Base-by-base conservation (phyloP, 73 alveolate species). In the Breviolum minutum region DNA sequence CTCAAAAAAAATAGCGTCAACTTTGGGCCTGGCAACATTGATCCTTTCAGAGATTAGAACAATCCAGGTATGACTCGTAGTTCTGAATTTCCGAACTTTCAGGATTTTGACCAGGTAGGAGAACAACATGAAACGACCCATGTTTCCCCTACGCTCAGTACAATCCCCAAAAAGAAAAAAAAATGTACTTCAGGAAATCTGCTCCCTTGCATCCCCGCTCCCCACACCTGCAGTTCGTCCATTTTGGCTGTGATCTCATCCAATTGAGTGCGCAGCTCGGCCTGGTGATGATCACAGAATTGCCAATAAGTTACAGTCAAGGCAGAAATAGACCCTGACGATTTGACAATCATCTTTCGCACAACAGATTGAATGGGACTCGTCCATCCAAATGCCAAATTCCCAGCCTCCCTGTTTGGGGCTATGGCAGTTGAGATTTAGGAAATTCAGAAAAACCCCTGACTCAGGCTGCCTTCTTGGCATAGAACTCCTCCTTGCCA, bases 401-500 rank as follows among this genome's bases (percentile, higher is more conserved):
- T 24, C 80, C 5, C 80, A 69, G 26, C 26, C 26, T 69, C 80
- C 80, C 80, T 69, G 0, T 69, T 69, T 69, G 26, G 26, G 80
- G 80, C 1, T 69, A 24, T 24, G 27, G 80, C 82, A 0, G 32
- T 11, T 26, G 82, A 26, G n/a, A 69, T 69, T 14, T 26, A 12
- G 13, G 26, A 19, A 81, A 19, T 29, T n/a, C n/a, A 32, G 7
- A 81, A 32, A 40, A 81, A 2, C n/a, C n/a, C 0, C 68, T 32
- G n/a, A 71, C 16, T 2, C 89, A 32, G 22, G 68, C 64, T 17
- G 73, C 96, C 97, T 91, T 91, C 97, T 91, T 91, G 80, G 97
- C 97, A 29, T 73, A 91, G 97, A 91, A 91, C 80, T 91, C 97
- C 80, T 91, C 97, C 89, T 91, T 91, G 88, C 97, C 97, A 12